phyloP scores from a whole-genome alignment of 2,329 filamentous ascomycete species.

The Clonostachys sp. region DNA sequence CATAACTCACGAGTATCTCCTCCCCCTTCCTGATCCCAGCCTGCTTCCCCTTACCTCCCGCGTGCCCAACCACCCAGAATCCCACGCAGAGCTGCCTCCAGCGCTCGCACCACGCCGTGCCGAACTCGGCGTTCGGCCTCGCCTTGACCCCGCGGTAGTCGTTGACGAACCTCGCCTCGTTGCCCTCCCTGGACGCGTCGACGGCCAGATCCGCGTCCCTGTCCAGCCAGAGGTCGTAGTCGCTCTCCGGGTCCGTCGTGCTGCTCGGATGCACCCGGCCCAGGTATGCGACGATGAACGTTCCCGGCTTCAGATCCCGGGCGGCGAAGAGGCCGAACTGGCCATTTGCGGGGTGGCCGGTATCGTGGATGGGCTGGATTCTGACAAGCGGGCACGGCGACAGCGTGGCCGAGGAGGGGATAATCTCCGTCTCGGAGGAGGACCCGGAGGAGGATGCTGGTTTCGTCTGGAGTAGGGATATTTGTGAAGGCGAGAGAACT shows the following conservation, averaged over 20 bases:
- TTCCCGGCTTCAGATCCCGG: slow-evolving; percentile 44
- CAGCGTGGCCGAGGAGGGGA: slow-evolving; percentile 25
- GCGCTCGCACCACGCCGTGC: slow-evolving; percentile 49
- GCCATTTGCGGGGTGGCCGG: slow-evolving; percentile 50
- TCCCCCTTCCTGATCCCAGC: slow-evolving; percentile 50
- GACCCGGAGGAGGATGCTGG: slow-evolving; percentile 6
- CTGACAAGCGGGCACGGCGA: slow-evolving; percentile 46
- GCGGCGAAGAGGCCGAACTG: slow-evolving; percentile 59
- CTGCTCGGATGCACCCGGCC: slow-evolving; percentile 48
- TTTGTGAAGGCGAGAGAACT: slow-evolving; percentile 35
- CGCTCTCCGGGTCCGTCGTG: slow-evolving; percentile 22
- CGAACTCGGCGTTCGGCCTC: slow-evolving; percentile 54
- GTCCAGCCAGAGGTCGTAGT: slow-evolving; percentile 64
- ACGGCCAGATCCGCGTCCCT: slow-evolving; percentile 51
- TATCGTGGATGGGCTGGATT: slow-evolving; percentile 46
- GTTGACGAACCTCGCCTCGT: slow-evolving; percentile 64
- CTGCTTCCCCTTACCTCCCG: slow-evolving; percentile 18
- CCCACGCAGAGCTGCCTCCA: slow-evolving; percentile 50
- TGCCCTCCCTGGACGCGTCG: slow-evolving; percentile 53
- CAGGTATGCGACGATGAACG: slow-evolving; percentile 57
- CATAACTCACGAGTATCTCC: slow-evolving; percentile 63
- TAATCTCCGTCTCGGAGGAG: slow-evolving; percentile 12
- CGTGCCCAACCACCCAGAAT: slow-evolving; percentile 43
- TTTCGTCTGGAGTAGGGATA: slow-evolving; percentile 26
- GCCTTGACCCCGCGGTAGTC: slow-evolving; percentile 57